Percentiles rank a stretch among this genome's conserved stretches.
These are phyloP conservation scores for Teunomyces panamensis DNA, from an alignment of 805 yeast species.

Conservation along the genomic window DNA sequence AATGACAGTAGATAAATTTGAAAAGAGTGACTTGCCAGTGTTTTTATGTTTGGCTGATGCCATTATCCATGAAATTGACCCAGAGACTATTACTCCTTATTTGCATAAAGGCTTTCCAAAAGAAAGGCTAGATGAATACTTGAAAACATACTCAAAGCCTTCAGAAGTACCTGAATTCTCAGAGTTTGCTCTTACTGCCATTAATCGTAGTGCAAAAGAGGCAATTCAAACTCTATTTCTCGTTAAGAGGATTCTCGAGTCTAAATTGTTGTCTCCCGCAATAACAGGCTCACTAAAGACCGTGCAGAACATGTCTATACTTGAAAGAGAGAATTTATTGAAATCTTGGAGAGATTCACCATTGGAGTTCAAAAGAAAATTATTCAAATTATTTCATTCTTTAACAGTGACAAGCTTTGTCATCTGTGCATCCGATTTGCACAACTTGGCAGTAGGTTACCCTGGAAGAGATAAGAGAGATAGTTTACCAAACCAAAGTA, in stretches of 20 bases:
- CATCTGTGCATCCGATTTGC: conserved; percentile 28
- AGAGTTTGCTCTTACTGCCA: conserved; percentile 12
- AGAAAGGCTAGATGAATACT: conserved; percentile 29
- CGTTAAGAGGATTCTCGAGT: conserved; percentile 24
- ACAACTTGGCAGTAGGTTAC: conserved; percentile 35
- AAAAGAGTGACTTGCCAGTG: conserved; percentile 9
- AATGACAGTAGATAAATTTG: background rate
- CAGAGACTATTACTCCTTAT: conserved; percentile 23
- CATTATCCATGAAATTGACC: conserved; percentile 29
- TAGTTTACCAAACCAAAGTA: conserved; percentile 19
- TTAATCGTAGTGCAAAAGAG: conserved; percentile 13
- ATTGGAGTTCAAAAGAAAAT: conserved; percentile 29
- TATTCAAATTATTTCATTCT: conserved; percentile 28
- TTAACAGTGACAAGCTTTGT: conserved; percentile 25
- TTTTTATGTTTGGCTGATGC: conserved; percentile 33
- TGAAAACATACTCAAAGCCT: conserved; percentile 22
- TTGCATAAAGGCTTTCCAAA: conserved; percentile 24
- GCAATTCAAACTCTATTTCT: conserved; percentile 25
- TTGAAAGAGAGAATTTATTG: conserved; percentile 32
- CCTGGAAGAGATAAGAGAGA: conserved; percentile 34
- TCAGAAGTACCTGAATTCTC: conserved; percentile 27
- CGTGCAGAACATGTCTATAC: conserved; percentile 32
- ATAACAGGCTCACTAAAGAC: conserved; percentile 34
- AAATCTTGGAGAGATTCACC: conserved; percentile 42
- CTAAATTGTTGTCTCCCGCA: conserved; percentile 28